These are phyloP conservation scores for Nasturtium officinale DNA, from an alignment of 345 rosid genomes.

Conservation along the genomic window DNA sequence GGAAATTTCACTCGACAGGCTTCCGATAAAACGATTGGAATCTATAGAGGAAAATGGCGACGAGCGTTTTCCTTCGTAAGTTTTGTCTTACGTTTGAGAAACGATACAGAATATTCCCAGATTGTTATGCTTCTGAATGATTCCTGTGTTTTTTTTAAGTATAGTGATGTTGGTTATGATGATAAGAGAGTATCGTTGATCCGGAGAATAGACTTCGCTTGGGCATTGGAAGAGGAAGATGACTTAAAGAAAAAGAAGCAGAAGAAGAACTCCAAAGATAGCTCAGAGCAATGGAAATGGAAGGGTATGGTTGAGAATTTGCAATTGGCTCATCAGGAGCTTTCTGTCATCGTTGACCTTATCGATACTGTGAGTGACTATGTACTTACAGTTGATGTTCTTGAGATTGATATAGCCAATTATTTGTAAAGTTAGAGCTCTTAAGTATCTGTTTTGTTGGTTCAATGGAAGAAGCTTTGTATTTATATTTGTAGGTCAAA, in stretches of 20 bases:
- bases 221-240: slow-evolving; percentile 85
- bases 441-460: not conserved
- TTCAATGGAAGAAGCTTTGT: not conserved
- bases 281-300: slow-evolving; percentile 69
- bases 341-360: slow-evolving; percentile 82
- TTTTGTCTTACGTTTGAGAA: not conserved
- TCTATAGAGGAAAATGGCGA: slow-evolving; percentile 78
- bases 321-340: slow-evolving; percentile 91
- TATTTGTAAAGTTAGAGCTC: not conserved
- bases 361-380: slow-evolving; percentile 73
- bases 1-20: slow-evolving; percentile 81
- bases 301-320: slow-evolving; percentile 91
- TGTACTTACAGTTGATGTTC: slow-evolving; percentile 9
- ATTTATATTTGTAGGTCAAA: slow-evolving; percentile 60
- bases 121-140: not conserved
- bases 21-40: slow-evolving; percentile 77
- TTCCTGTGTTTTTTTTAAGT: not conserved
- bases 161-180: slow-evolving; percentile 70
- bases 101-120: not conserved
- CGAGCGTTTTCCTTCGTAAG: slow-evolving; percentile 82
- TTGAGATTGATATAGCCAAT: not conserved
- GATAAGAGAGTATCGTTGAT: slow-evolving; percentile 82
- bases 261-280: slow-evolving; percentile 67
- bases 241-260: slow-evolving; percentile 59
- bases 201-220: slow-evolving; percentile 79